Evolutionary conservation across 495 filamentous ascomycete species (phyloP), one percentile per base, ranked within the genome.

Genomic region (Oidiodendron maius): DNA sequence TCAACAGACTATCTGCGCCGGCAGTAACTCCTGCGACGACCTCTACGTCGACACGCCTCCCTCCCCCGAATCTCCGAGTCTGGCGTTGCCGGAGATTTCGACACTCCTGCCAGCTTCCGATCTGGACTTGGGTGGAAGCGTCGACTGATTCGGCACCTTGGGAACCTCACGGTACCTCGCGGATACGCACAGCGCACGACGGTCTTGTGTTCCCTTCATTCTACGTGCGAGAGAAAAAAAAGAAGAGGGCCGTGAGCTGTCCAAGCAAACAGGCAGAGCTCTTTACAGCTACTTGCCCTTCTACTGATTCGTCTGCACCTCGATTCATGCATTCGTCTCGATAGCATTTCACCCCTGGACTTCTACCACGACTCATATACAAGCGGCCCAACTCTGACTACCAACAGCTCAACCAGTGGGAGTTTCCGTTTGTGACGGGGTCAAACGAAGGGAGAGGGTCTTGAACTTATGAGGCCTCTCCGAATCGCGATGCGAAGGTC

Each of bases 401-500:
- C 2, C 20, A 21, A 17, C 13, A 40, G 20, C n/a, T n/a, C 37
- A 30, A 30, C 5, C 26, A 5, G 26, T 5, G 26, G 12, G 26
- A 30, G 26, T 30, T 30, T 5, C 26, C 26, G 26, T 5, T 30
- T 30, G 26, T 30, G 26, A 30, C 26, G 26, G 26, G 26, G 26
- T 30, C 26, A 30, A 30, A 30, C 26, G 26, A 30, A 30, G 11
- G 17, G 55, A n/a, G n/a, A n/a, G n/a, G n/a, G n/a, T n/a, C n/a
- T n/a, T n/a, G n/a, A 44, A 43, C 49, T 38, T 51, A 61, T 61
- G 58, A 61, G 52, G 50, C 50, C 55, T 51, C 5, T 30, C 26
- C 52, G 58, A 46, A 57, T 61, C 71, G 71, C 71, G 52, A 76
- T 76, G 72, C 71, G 70, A 58, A 74, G 47, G 49, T 47, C 50